Conservation (phyloP, 208 protist genomes). For the Trypanosoma scelopori region DNA sequence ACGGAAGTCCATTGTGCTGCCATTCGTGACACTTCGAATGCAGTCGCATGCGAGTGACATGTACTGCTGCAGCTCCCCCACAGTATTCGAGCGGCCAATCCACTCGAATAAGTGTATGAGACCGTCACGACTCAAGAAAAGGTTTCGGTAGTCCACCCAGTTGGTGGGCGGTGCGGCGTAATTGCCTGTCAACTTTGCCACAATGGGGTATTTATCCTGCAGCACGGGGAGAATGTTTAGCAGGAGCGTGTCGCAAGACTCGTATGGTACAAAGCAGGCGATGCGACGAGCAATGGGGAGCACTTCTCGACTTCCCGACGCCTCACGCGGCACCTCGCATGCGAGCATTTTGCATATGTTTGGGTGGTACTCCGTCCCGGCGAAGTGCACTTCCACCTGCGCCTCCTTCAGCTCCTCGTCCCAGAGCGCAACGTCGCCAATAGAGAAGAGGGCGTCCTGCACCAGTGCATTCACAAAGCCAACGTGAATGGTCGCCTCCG, state of each 20-base stretch:
- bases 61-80: slow-evolving; percentile 47
- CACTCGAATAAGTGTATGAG: slow-evolving; percentile 67
- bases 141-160: slow-evolving; percentile 70
- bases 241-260: slow-evolving; percentile 54
- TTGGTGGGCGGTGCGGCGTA: slow-evolving; percentile 62
- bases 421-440: slow-evolving; percentile 71
- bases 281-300: slow-evolving; percentile 52
- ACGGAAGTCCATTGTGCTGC: slow-evolving; percentile 46
- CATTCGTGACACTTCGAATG: slow-evolving; percentile 39
- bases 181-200: slow-evolving; percentile 68
- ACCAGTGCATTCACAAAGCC: slow-evolving; percentile 51
- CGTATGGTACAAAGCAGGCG: slow-evolving; percentile 65
- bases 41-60: slow-evolving; percentile 48
- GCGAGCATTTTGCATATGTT: slow-evolving; percentile 48
- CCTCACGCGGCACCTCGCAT: slow-evolving; percentile 51
- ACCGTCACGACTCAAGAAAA: slow-evolving; percentile 68
- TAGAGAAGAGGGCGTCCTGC: slow-evolving; percentile 51
- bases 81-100: slow-evolving; percentile 45
- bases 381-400: slow-evolving; percentile 72
- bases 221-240: slow-evolving; percentile 37
- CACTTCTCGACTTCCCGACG: slow-evolving; percentile 18
- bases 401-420: slow-evolving; percentile 57
- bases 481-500: slow-evolving; percentile 56
- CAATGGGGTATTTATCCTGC: slow-evolving; percentile 28
- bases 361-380: slow-evolving; percentile 25